Conservation (phyloP, 108 stramenopile genomes). For the Nitzschia inconspicua region DNA sequence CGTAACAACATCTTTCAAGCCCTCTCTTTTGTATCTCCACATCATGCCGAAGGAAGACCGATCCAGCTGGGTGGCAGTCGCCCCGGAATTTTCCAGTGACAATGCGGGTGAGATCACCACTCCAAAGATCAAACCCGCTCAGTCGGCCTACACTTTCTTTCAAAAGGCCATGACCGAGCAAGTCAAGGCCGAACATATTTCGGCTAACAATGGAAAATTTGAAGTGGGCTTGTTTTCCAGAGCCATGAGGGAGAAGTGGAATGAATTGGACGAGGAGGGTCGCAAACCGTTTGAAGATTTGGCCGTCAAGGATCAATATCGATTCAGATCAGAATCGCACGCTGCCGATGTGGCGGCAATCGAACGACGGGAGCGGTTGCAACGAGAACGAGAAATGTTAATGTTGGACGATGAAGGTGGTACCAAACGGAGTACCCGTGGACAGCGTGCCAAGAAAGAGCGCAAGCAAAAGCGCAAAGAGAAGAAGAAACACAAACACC, state of each 20-base stretch:
- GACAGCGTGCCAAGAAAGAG: constrained; percentile 39
- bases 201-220: constrained; percentile 33
- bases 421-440: constrained; percentile 35
- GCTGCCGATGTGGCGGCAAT: constrained; percentile 65
- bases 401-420: constrained; percentile 55
- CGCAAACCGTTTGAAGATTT: constrained; percentile 47
- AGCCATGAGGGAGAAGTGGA: constrained; percentile 63
- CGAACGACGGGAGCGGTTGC: constrained; percentile 47
- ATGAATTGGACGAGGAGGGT: constrained; percentile 31
- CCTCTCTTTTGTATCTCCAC: too few relatives aligned
- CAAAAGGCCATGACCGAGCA: constrained; percentile 51
- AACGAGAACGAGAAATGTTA: constrained; percentile 48
- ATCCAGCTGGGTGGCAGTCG: constrained; percentile 82
- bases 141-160: constrained; percentile 71
- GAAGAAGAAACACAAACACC: constrained; percentile 38
- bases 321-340: constrained; percentile 71
- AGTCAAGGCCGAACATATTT: constrained; percentile 48
- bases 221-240: constrained; percentile 61
- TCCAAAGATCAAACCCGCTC: constrained; percentile 51
- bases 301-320: constrained; percentile 48
- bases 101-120: not conserved
- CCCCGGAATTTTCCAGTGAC: constrained; percentile 50
- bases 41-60: constrained; percentile 77
- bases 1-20: too few relatives aligned
- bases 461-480: constrained; percentile 33